Conservation (phyloP, 2,329 filamentous ascomycete genomes). For the Periglandula ipomoeae region DNA sequence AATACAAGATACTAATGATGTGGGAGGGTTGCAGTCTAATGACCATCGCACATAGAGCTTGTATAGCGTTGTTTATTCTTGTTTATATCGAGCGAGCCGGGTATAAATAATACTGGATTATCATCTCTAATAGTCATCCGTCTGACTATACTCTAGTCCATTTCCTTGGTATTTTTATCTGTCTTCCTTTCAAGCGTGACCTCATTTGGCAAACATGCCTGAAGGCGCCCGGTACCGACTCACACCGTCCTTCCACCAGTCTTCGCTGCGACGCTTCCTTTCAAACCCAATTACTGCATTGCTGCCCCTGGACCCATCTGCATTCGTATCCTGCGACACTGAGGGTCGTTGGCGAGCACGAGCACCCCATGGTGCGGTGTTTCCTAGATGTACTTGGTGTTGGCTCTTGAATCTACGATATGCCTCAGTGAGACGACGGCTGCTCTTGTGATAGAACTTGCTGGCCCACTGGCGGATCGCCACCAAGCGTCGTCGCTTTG, state of each 20-base stretch:
- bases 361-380: neutral
- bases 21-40: neutral
- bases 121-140: neutral
- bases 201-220: conserved; percentile 7
- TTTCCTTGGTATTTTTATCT: too few species aligned
- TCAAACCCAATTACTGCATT: conserved; percentile 18
- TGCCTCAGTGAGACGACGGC: conserved; percentile 16
- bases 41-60: neutral
- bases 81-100: neutral
- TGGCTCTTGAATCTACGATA: conserved; percentile 19
- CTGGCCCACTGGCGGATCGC: conserved; percentile 21
- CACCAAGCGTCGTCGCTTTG: conserved; percentile 16
- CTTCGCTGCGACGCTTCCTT: conserved; percentile 14
- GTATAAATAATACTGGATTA: neutral
- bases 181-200: neutral
- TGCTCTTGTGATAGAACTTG: conserved; percentile 17
- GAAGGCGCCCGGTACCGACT: conserved; percentile 17
- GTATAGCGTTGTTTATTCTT: neutral
- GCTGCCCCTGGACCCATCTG: conserved; percentile 16
- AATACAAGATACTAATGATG: neutral
- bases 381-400: conserved; percentile 8
- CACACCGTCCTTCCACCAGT: conserved; percentile 28
- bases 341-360: too few species aligned
- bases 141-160: too few species aligned
- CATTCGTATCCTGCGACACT: too few species aligned